A percentile compares a stretch with the other conserved stretches of the same genome.
phyloP scores from a whole-genome alignment of 495 filamentous ascomycete species.

The Articulospora tetracladia region DNA sequence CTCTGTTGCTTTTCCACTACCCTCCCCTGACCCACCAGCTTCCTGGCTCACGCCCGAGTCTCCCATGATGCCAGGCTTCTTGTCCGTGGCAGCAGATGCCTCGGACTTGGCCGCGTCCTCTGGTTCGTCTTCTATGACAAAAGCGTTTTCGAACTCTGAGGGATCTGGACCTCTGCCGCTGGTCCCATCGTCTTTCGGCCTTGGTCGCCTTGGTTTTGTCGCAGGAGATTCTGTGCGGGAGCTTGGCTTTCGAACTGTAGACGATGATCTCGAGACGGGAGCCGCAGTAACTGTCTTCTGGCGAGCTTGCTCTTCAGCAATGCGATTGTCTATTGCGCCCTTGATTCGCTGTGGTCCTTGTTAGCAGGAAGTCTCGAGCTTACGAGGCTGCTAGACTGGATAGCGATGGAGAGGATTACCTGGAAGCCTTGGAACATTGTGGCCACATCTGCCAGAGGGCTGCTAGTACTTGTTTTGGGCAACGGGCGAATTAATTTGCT shows the following conservation, averaged over 20 bases:
- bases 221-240: constrained; percentile 22
- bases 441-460: constrained; percentile 13
- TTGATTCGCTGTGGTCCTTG: constrained; percentile 63
- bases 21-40: constrained; percentile 29
- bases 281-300: constrained; percentile 53
- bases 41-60: constrained; percentile 26
- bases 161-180: constrained; percentile 57
- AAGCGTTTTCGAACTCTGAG: constrained; percentile 76
- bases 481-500: not conserved
- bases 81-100: constrained; percentile 43
- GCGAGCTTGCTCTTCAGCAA: constrained; percentile 86
- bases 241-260: constrained; percentile 10
- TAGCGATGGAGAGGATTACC: constrained; percentile 2
- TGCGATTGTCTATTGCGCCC: constrained; percentile 78
- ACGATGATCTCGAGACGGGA: constrained; percentile 19
- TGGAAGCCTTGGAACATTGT: constrained; percentile 26
- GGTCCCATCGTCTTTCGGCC: constrained; percentile 22
- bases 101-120: constrained; percentile 47
- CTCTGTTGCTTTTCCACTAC: constrained; percentile 22
- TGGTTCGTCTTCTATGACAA: constrained; percentile 77
- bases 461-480: not conserved
- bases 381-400: not conserved
- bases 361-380: constrained; percentile 16
- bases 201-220: constrained; percentile 11
- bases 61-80: constrained; percentile 24